phyloP scores from a whole-genome alignment of 805 yeast species.

The Metschnikowia peoriensis region DNA sequence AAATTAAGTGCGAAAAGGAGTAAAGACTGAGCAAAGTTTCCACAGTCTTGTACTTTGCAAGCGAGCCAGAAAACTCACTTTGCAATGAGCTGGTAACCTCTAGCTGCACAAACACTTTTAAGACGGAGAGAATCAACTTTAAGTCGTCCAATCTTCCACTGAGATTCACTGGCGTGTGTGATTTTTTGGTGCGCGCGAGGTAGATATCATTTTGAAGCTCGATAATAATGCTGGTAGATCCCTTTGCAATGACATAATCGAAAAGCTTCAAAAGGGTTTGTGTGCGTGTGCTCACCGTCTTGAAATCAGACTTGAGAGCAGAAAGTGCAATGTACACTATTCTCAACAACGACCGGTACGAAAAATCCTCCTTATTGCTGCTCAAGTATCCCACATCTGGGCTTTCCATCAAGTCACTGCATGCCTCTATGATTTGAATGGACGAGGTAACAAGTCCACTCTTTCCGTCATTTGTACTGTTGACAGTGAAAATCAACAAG shows the following conservation, averaged over 20 bases:
- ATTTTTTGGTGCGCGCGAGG: slow-evolving; percentile 34
- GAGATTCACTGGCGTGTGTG: slow-evolving; percentile 32
- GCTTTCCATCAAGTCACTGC: slow-evolving; percentile 48
- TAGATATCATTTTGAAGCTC: slow-evolving; percentile 58
- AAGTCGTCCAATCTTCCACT: slow-evolving; percentile 63
- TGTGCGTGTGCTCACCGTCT: slow-evolving; percentile 44
- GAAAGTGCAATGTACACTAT: slow-evolving; percentile 50
- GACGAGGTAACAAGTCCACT: slow-evolving; percentile 31
- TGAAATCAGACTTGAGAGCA: slow-evolving; percentile 40
- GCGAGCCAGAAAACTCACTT: slow-evolving; percentile 47
- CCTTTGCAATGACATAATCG: slow-evolving; percentile 61
- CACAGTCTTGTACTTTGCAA: slow-evolving; percentile 59
- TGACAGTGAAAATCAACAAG: slow-evolving; percentile 45
- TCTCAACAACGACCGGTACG: slow-evolving; percentile 60
- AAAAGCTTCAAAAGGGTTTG: slow-evolving; percentile 57
- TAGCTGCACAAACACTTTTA: slow-evolving; percentile 54
- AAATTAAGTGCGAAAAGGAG: slow-evolving; percentile 62
- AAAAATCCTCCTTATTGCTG: slow-evolving; percentile 28
- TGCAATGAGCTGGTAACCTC: slow-evolving; percentile 49
- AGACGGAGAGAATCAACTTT: slow-evolving; percentile 58
- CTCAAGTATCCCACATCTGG: slow-evolving; percentile 47
- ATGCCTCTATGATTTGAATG: slow-evolving; percentile 41
- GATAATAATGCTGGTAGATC: slow-evolving; percentile 57
- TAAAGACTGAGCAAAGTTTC: slow-evolving; percentile 62
- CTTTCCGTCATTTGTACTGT: slow-evolving; percentile 27